Base-by-base conservation (phyloP, 1,284 basidiomycete genomes). In the Heterobasidion irregulare region DNA sequence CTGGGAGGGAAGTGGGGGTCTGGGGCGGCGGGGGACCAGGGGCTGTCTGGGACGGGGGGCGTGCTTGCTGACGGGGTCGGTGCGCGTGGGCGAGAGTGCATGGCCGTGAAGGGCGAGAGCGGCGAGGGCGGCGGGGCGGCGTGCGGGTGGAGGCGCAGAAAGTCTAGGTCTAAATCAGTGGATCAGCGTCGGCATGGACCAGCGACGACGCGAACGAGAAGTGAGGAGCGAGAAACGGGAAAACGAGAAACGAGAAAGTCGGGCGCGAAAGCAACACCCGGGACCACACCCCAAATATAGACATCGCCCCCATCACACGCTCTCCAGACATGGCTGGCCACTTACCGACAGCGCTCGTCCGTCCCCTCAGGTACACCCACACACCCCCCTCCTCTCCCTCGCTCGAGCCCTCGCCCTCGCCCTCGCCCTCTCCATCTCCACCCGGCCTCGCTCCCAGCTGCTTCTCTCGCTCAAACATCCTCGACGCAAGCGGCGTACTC, bases 121-220 rank as follows among this genome's bases (percentile, higher is more conserved):
- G 67, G 68, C 32, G 70, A 70, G 56, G 65, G 66, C 56, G 68
- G 63, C 55, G 65, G 61, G 50, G 67, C 61, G 43, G 65, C 54
- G 47, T 70, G 66, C 26, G 65, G 64, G 57, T 63, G 63, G 36
- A 65, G 54, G 55, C 66, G 59, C 55, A 66, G 62, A 58, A 65
- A 66, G 57, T 67, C 69, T 61, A 61, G 50, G 53, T 57, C 59
- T 65, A 55, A 50, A 44, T 47, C 50, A 41, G 53, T 44, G 49
- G 41, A 56, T 62, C 57, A 65, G 60, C 53, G 59, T 48, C 53
- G 55, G 60, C 60, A 62, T 61, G 55, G 63, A 65, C 54, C 59
- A 62, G 47, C 56, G 59, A 58, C 15, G 18, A 35, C 19, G 44
- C 32, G 33, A 47, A 13, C n/a, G 32, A 47, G 35, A 26, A 38